These are phyloP conservation scores for Oryza brachyantha DNA, from an alignment of 176 grass and related monocot species.

Conservation along the genomic window DNA sequence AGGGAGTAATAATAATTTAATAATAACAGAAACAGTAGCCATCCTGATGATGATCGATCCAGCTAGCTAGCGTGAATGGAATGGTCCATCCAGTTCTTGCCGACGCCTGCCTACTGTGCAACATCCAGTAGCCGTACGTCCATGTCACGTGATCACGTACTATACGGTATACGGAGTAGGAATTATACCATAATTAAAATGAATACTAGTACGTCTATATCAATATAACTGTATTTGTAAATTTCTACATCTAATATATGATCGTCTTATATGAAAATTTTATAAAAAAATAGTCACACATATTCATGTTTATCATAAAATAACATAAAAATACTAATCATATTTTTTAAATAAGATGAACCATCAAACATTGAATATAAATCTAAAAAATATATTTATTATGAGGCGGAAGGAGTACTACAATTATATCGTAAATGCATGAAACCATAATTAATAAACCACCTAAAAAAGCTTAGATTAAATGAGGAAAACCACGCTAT, in stretches of 20 bases:
- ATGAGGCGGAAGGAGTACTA: too few relatives aligned
- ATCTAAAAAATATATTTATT: too few relatives aligned
- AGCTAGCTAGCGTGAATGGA: neutral
- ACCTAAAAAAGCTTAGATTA: neutral
- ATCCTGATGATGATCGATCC: neutral
- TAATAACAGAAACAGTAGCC: neutral
- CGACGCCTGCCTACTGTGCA: neutral
- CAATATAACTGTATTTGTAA: too few relatives aligned
- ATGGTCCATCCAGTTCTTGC: neutral
- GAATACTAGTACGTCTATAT: too few relatives aligned
- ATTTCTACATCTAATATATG: too few relatives aligned
- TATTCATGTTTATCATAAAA: too few relatives aligned
- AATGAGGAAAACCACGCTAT: constrained; percentile 5
- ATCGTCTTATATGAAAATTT: too few relatives aligned
- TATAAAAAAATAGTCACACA: too few relatives aligned
- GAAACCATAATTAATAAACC: neutral
- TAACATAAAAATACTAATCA: too few relatives aligned
- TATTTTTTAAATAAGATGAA: too few relatives aligned
- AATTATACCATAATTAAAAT: neutral
- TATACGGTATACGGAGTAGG: neutral
- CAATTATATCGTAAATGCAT: neutral
- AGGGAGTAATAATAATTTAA: neutral
- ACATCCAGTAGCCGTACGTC: neutral
- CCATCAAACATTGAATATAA: too few relatives aligned
- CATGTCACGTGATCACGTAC: neutral